Evolutionary conservation across 805 yeast species (phyloP).

Genomic region (Cyberlindnera mrakii): DNA sequence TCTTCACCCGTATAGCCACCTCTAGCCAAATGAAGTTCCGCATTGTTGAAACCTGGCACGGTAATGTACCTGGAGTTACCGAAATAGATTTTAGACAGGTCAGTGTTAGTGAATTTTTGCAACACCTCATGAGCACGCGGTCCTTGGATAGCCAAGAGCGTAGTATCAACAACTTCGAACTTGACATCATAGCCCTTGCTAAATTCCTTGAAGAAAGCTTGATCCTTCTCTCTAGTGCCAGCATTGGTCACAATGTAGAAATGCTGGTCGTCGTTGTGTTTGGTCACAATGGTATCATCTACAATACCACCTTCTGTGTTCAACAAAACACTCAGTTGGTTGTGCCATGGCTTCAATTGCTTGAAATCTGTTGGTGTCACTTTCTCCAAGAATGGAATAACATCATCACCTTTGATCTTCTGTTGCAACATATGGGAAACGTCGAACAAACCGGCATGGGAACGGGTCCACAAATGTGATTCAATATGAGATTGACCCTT

Average conservation of each 20-base stretch:
- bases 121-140: slow-evolving; percentile 72
- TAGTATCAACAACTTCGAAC: slow-evolving; percentile 54
- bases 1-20: slow-evolving; percentile 99
- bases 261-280: slow-evolving; percentile 52
- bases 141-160: slow-evolving; percentile 89
- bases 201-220: slow-evolving; percentile 53
- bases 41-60: slow-evolving; percentile 28
- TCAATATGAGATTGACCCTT: slow-evolving; percentile 82
- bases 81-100: slow-evolving; percentile 60
- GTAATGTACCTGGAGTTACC: slow-evolving; percentile 46
- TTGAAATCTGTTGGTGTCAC: slow-evolving; percentile 84
- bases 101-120: slow-evolving; percentile 53
- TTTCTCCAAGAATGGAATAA: slow-evolving; percentile 63
- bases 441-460: slow-evolving; percentile 85
- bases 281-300: slow-evolving; percentile 89
- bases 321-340: slow-evolving; percentile 73
- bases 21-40: slow-evolving; percentile 73
- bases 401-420: slow-evolving; percentile 59
- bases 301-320: slow-evolving; percentile 79
- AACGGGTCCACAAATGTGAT: slow-evolving; percentile 92
- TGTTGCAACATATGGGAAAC: slow-evolving; percentile 98
- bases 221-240: slow-evolving; percentile 83
- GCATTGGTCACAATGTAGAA: slow-evolving; percentile 94
- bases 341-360: slow-evolving; percentile 47
- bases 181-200: slow-evolving; percentile 29